Conservation (phyloP, 2,329 filamentous ascomycete species). For the Chrysosporium keratinophilum region DNA sequence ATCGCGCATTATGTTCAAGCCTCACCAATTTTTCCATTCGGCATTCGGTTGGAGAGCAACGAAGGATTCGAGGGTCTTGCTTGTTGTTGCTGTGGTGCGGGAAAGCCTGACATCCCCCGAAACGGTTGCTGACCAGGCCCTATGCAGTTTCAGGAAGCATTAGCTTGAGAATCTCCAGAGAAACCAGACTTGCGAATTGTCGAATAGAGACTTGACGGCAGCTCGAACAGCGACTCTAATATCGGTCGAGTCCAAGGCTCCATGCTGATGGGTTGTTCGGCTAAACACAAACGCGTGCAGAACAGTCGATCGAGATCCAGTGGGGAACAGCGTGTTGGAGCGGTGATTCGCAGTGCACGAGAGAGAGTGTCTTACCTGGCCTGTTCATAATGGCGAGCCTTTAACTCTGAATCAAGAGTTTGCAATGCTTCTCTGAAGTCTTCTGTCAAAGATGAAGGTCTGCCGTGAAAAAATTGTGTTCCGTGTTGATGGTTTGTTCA, state of each 20-base stretch:
- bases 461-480: not conserved
- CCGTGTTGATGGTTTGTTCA: not conserved
- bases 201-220: not conserved
- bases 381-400: conserved; percentile 6
- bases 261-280: not conserved
- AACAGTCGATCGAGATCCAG: not conserved
- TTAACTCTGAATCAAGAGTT: not conserved
- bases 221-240: not conserved
- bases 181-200: not conserved
- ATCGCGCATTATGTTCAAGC: not conserved
- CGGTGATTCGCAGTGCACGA: not conserved
- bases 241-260: not conserved
- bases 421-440: not conserved
- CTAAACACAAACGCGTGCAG: not conserved
- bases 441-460: not conserved
- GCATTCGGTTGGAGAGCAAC: conserved; percentile 40
- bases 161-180: not conserved
- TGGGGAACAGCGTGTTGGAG: not conserved
- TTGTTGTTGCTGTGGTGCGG: conserved; percentile 39
- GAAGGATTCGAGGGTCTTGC: conserved; percentile 39
- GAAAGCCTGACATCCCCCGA: conserved; percentile 46
- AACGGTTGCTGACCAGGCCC: conserved; percentile 43
- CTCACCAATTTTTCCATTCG: conserved; percentile 47
- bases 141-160: conserved; percentile 19
- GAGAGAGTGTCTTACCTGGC: conserved; percentile 13